Conservation (phyloP, 2,329 filamentous ascomycete species). For the Arthrinium puccinioides region DNA sequence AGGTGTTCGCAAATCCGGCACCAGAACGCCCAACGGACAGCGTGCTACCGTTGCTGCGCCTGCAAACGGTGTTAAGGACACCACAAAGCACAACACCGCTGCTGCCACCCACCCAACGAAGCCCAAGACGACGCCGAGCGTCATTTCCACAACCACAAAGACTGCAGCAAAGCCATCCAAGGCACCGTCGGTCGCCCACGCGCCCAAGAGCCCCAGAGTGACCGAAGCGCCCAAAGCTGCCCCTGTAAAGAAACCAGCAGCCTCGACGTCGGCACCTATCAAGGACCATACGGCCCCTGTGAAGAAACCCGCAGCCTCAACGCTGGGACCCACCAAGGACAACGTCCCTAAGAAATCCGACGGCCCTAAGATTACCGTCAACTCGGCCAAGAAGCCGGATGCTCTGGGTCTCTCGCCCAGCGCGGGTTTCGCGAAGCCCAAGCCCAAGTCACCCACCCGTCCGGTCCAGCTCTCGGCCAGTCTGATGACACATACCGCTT, state of each 20-base stretch:
- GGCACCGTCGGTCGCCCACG: conserved; percentile 29
- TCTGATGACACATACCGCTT: conserved; percentile 61
- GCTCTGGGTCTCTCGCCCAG: conserved; percentile 32
- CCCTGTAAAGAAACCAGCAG: conserved; percentile 27
- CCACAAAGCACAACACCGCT: too few species aligned
- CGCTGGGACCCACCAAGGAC: too few species aligned
- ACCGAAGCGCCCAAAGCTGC: conserved; percentile 22
- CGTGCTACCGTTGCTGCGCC: too few species aligned
- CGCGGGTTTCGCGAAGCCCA: conserved; percentile 47
- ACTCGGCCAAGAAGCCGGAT: conserved; percentile 34
- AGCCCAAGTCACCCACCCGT: conserved; percentile 61
- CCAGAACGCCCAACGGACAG: too few species aligned
- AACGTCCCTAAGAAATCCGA: conserved; percentile 23
- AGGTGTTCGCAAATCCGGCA: too few species aligned
- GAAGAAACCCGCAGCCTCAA: conserved; percentile 26
- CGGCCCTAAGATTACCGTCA: conserved; percentile 20
- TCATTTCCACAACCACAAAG: conserved; percentile 20
- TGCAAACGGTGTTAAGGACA: too few species aligned
- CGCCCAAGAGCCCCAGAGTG: conserved; percentile 27
- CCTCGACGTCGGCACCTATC: too few species aligned
- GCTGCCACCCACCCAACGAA: background rate
- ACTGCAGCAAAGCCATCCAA: conserved; percentile 26
- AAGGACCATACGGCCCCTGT: conserved; percentile 26
- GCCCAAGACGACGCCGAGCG: conserved; percentile 14
- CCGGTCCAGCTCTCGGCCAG: conserved; percentile 60